Percentiles rank a stretch among this genome's conserved stretches.
Evolutionary conservation across 257 asterid species (phyloP).

Genomic region (Cruciata laevipes): DNA sequence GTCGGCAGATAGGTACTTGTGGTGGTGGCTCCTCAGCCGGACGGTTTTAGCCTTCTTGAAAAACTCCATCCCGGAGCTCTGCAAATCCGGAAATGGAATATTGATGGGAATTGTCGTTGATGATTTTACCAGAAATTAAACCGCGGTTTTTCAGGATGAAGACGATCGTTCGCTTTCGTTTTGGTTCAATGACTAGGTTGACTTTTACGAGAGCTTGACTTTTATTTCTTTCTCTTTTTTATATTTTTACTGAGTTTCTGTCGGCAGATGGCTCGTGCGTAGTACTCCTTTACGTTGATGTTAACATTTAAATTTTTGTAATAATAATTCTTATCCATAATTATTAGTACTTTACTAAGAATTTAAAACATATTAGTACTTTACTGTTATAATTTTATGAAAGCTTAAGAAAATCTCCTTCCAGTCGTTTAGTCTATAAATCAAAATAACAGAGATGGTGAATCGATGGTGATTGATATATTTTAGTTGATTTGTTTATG

Average conservation of each 20-base stretch:
- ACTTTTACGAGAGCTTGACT: background rate
- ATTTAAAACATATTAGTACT: too few relatives aligned
- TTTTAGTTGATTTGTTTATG: too few relatives aligned
- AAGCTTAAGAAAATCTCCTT: too few relatives aligned
- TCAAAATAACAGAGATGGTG: too few relatives aligned
- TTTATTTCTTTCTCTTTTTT: background rate
- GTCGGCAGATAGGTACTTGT: constrained; percentile 64
- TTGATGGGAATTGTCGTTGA: background rate
- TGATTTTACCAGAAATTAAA: too few relatives aligned
- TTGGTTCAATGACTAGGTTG: background rate
- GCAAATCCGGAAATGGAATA: background rate
- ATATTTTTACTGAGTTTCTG: background rate
- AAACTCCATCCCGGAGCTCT: constrained; percentile 70
- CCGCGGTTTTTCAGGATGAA: background rate
- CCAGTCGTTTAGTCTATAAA: too few relatives aligned
- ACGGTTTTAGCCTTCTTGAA: constrained; percentile 57
- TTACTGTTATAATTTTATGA: too few relatives aligned
- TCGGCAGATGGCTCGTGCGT: background rate
- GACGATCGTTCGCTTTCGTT: background rate
- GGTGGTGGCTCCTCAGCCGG: constrained; percentile 66
- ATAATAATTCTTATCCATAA: too few relatives aligned
- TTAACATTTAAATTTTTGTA: too few relatives aligned
- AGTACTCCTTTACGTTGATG: too few relatives aligned
- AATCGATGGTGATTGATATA: too few relatives aligned
- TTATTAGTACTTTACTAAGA: too few relatives aligned